These are phyloP conservation scores for Xylariomycetidae sp. DNA, from an alignment of 2,329 filamentous ascomycete genomes.

Conservation along the genomic window DNA sequence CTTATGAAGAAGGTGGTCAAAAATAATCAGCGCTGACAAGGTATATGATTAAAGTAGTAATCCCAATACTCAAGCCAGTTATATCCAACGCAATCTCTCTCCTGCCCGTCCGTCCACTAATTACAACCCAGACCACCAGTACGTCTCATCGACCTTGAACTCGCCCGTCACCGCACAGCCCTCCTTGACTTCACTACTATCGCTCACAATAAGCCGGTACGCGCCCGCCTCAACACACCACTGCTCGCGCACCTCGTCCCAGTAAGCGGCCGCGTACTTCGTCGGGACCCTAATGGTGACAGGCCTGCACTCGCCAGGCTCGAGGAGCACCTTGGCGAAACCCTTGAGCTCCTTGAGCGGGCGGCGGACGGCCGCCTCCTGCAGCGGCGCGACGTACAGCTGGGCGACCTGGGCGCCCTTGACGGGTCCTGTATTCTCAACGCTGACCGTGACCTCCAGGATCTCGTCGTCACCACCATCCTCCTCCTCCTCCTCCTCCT, in stretches of 20 bases:
- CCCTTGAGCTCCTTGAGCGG: slow-evolving; percentile 60
- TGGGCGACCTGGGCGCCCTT: slow-evolving; percentile 52
- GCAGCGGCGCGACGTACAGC: slow-evolving; percentile 49
- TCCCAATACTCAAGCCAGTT: too few species aligned
- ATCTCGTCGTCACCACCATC: too few species aligned
- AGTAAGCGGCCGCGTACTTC: slow-evolving; percentile 64
- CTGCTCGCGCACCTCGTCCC: slow-evolving; percentile 59
- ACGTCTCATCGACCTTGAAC: slow-evolving; percentile 55
- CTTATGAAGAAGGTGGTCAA: too few species aligned
- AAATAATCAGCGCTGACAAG: too few species aligned
- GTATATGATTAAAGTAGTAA: too few species aligned
- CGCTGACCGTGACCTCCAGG: slow-evolving; percentile 41
- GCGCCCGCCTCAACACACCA: slow-evolving; percentile 62
- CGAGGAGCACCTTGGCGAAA: slow-evolving; percentile 58
- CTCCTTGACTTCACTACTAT: slow-evolving; percentile 46
- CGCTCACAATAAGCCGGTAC: slow-evolving; percentile 57
- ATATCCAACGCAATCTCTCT: too few species aligned
- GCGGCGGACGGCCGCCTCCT: slow-evolving; percentile 46
- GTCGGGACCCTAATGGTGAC: slow-evolving; percentile 52
- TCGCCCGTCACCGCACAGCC: slow-evolving; percentile 40
- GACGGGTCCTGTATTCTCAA: slow-evolving; percentile 56
- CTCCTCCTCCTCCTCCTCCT: slow-evolving; percentile 1
- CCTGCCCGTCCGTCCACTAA: not conserved
- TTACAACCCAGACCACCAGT: slow-evolving; percentile 62
- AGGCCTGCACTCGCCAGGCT: slow-evolving; percentile 50